Percentiles rank a stretch among this genome's conserved stretches.
These are phyloP conservation scores for Phytophthora crassamura DNA, from an alignment of 352 stramenopile species.

Conservation along the genomic window DNA sequence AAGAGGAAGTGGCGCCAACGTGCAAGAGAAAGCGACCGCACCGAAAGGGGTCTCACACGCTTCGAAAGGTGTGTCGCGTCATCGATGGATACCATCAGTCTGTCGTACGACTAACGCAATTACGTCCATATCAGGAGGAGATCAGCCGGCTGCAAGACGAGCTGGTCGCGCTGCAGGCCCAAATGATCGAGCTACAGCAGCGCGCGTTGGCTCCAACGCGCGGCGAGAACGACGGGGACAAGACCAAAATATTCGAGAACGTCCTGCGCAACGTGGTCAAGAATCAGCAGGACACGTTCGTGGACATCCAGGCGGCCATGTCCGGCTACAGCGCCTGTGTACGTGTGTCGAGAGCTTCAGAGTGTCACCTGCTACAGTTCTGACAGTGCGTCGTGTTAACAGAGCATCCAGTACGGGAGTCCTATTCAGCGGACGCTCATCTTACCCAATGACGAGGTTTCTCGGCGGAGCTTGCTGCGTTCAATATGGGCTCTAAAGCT, in stretches of 20 bases:
- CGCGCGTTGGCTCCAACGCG: slow-evolving; percentile 17
- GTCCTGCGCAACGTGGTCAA: slow-evolving; percentile 27
- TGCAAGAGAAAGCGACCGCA: slow-evolving; percentile 21
- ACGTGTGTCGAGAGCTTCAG: neutral
- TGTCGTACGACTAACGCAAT: no score
- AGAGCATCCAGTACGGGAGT: slow-evolving; percentile 32
- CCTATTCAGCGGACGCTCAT: slow-evolving; percentile 31
- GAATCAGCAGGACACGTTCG: slow-evolving; percentile 28
- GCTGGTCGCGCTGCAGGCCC: slow-evolving; percentile 18
- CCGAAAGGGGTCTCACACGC: slow-evolving; percentile 34
- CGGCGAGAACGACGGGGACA: slow-evolving; percentile 1
- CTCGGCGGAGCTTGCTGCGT: slow-evolving; percentile 14
- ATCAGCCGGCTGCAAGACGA: slow-evolving; percentile 21
- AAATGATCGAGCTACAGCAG: slow-evolving; percentile 28
- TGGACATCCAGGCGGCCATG: slow-evolving; percentile 30
- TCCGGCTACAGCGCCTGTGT: slow-evolving; percentile 29
- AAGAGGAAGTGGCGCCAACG: neutral
- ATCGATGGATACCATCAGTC: neutral
- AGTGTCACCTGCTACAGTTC: neutral
- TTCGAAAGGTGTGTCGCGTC: slow-evolving; percentile 27
- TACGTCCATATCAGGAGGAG: slow-evolving; percentile 26
- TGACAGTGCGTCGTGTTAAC: neutral
- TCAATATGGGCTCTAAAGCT: slow-evolving; percentile 27
- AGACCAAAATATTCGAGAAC: slow-evolving; percentile 12
- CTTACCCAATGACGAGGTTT: slow-evolving; percentile 19